phyloP scores from a whole-genome alignment of 2,329 filamentous ascomycete genomes.

The Xylaria digitata region DNA sequence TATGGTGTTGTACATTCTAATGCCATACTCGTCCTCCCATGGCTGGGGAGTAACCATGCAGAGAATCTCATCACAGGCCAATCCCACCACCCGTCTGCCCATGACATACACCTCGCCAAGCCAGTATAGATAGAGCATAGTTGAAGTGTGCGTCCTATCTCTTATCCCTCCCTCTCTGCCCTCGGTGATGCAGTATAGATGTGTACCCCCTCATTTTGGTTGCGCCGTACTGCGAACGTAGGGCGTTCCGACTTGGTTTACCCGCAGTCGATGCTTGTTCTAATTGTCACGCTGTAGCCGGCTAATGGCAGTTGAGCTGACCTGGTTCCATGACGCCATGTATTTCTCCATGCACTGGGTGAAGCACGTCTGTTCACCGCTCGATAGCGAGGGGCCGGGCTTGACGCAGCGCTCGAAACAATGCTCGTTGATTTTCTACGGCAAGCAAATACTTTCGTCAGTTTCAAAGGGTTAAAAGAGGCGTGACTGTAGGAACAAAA shows the following conservation, averaged over 20 bases:
- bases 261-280: neutral
- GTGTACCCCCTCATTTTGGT: neutral
- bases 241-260: neutral
- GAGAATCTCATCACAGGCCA: neutral
- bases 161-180: neutral
- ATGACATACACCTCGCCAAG: neutral
- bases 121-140: neutral
- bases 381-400: slow-evolving; percentile 73
- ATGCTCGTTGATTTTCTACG: slow-evolving; percentile 81
- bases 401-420: slow-evolving; percentile 84
- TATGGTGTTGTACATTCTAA: slow-evolving; percentile 46
- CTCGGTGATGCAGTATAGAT: slow-evolving; percentile 2
- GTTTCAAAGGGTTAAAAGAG: neutral
- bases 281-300: slow-evolving; percentile 69
- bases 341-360: slow-evolving; percentile 87
- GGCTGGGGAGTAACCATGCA: neutral
- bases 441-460: slow-evolving; percentile 11
- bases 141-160: neutral
- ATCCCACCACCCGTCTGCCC: neutral
- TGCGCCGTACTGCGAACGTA: neutral
- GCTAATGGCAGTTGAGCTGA: slow-evolving; percentile 74
- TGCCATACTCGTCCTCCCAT: slow-evolving; percentile 18
- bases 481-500: neutral
- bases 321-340: slow-evolving; percentile 81
- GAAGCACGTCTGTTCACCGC: slow-evolving; percentile 76